Evolutionary conservation across 108 stramenopile species (phyloP).

Genomic region (Seminavis robusta): DNA sequence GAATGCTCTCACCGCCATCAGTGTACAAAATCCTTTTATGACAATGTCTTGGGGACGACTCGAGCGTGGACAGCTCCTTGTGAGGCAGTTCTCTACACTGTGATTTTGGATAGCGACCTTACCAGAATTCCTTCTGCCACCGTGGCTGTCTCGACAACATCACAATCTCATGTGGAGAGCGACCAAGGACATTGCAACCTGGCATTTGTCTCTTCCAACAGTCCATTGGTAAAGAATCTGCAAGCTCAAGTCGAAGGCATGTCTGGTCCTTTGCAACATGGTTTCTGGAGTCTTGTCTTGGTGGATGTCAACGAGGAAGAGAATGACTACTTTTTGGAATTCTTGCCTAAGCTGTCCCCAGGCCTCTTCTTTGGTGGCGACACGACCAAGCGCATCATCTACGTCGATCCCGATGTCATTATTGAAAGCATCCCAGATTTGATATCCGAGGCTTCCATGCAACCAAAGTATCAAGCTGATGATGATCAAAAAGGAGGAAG

Average conservation of each 20-base stretch:
- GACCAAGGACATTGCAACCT: conserved; percentile 46
- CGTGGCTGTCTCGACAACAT: conserved; percentile 25
- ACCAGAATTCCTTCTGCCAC: conserved; percentile 58
- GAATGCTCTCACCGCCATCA: conserved; percentile 64
- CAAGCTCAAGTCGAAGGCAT: neutral
- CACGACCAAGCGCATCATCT: conserved; percentile 53
- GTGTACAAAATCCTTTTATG: conserved; percentile 66
- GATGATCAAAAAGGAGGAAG: too few relatives aligned
- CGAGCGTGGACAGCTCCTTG: conserved; percentile 53
- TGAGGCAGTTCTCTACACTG: conserved; percentile 69
- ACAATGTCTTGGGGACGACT: conserved; percentile 52
- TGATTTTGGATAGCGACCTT: conserved; percentile 51
- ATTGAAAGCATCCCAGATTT: conserved; percentile 47
- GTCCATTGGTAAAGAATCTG: conserved; percentile 36
- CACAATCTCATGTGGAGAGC: conserved; percentile 37
- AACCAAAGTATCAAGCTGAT: conserved; percentile 36
- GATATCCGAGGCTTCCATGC: conserved; percentile 41
- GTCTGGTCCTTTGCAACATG: conserved; percentile 40
- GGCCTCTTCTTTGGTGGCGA: conserved; percentile 62
- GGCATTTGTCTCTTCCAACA: conserved; percentile 72
- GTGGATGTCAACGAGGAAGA: conserved; percentile 25
- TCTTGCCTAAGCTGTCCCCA: conserved; percentile 79
- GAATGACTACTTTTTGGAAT: conserved; percentile 13
- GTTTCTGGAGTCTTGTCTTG: conserved; percentile 70
- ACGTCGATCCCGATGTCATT: conserved; percentile 55